Evolutionary conservation across 2,329 filamentous ascomycete genomes (phyloP).

Genomic region (Epichloe festucae): DNA sequence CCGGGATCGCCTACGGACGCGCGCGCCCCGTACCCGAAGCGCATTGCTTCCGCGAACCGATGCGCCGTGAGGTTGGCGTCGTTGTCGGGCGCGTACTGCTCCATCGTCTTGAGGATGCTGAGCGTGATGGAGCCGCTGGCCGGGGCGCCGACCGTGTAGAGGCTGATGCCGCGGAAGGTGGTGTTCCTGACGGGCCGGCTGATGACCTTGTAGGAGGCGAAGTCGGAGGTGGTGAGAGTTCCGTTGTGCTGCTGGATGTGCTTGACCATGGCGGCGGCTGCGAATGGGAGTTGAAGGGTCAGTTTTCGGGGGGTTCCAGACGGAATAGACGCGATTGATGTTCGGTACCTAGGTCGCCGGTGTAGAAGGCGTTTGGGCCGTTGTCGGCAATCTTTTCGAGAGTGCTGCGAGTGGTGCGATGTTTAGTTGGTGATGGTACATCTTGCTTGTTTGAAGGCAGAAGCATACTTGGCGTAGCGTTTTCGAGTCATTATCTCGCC

Average conservation of each 20-base stretch:
- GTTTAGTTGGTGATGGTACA: background rate
- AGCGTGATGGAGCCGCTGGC: slow-evolving; percentile 67
- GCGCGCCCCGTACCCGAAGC: slow-evolving; percentile 74
- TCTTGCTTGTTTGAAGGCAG: background rate
- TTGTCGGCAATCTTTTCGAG: slow-evolving; percentile 63
- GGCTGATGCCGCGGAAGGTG: slow-evolving; percentile 55
- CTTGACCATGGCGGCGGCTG: slow-evolving; percentile 61
- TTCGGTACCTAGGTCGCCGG: slow-evolving; percentile 43
- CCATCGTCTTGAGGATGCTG: slow-evolving; percentile 68
- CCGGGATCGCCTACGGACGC: slow-evolving; percentile 71
- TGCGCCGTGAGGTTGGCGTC: slow-evolving; percentile 60
- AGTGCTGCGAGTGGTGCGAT: slow-evolving; percentile 28
- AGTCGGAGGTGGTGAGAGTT: slow-evolving; percentile 73
- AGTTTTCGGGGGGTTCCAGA: background rate
- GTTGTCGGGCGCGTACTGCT: slow-evolving; percentile 53
- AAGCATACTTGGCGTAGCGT: slow-evolving; percentile 52
- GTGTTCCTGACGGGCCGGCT: slow-evolving; percentile 51
- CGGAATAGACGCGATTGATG: background rate
- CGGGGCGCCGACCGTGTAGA: slow-evolving; percentile 60
- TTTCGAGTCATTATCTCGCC: slow-evolving; percentile 71
- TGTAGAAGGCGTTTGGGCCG: slow-evolving; percentile 64
- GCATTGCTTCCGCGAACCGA: slow-evolving; percentile 74
- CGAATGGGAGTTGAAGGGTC: slow-evolving; percentile 10
- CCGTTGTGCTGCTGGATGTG: slow-evolving; percentile 58
- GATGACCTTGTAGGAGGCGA: slow-evolving; percentile 58